Percentiles rank a stretch among this genome's conserved stretches.
phyloP scores from a whole-genome alignment of 2,329 filamentous ascomycete species.

The Fusarium chaquense region DNA sequence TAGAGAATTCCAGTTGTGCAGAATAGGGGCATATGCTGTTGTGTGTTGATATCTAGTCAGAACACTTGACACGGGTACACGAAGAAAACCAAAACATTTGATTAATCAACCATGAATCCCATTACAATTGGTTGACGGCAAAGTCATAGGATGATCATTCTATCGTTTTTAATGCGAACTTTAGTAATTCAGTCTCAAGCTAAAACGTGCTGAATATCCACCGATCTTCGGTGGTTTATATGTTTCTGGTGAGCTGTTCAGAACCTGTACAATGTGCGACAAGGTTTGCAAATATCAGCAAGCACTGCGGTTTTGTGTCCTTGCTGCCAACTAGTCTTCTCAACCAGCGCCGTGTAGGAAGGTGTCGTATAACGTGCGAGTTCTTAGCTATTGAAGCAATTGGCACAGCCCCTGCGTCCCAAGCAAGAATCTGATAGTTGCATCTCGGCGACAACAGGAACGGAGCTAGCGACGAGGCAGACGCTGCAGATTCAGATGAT shows the following conservation, averaged over 20 bases:
- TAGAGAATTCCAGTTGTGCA: too few species aligned
- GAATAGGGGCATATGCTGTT: neutral
- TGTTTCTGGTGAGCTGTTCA: slow-evolving; percentile 9
- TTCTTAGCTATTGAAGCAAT: neutral
- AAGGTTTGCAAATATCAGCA: neutral
- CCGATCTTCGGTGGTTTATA: slow-evolving; percentile 6
- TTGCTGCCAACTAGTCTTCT: neutral
- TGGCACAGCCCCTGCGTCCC: neutral
- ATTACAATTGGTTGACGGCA: neutral
- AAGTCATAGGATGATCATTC: neutral
- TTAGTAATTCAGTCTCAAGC: slow-evolving; percentile 17
- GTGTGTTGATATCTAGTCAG: neutral
- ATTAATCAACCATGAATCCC: neutral
- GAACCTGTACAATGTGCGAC: neutral
- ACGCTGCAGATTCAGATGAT: neutral
- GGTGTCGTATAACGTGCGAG: neutral
- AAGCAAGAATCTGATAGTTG: neutral
- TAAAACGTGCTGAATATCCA: slow-evolving; percentile 16
- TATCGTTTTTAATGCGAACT: slow-evolving; percentile 6
- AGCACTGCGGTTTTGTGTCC: neutral
- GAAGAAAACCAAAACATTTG: neutral
- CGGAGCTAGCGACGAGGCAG: neutral
- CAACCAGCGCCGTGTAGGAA: neutral
- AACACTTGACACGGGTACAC: neutral
- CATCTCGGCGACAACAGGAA: neutral